phyloP scores from a whole-genome alignment of 306 rosid genomes.

The Abrus precatorius region DNA sequence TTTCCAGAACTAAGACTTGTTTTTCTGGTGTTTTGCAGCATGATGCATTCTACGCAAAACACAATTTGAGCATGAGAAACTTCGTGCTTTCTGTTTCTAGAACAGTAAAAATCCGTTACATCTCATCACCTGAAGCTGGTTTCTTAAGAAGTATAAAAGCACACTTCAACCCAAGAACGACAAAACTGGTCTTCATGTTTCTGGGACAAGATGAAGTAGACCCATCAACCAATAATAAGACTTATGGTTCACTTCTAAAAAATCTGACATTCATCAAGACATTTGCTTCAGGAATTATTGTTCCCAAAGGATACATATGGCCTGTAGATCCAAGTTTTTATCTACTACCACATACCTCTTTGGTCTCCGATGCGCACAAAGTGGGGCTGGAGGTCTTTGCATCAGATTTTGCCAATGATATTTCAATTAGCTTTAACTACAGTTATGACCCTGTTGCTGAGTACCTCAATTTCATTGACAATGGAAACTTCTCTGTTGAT shows the following conservation, averaged over 20 bases:
- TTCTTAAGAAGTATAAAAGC: conserved; percentile 66
- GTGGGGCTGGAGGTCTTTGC: conserved; percentile 73
- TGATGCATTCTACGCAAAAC: conserved; percentile 68
- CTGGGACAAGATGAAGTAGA: conserved; percentile 55
- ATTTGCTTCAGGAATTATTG: conserved; percentile 87
- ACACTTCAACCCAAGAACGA: conserved; percentile 55
- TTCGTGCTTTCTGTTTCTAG: conserved; percentile 61
- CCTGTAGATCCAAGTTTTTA: conserved; percentile 59
- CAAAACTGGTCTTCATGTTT: conserved; percentile 76
- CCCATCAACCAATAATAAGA: conserved; percentile 73
- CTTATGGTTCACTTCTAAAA: conserved; percentile 63
- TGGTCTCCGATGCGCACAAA: conserved; percentile 83
- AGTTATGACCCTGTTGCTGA: conserved; percentile 86
- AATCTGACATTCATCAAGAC: conserved; percentile 76
- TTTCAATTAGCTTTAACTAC: conserved; percentile 63
- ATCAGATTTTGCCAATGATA: conserved; percentile 69
- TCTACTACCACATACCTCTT: conserved; percentile 65
- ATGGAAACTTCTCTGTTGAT: conserved; percentile 77
- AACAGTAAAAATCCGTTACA: conserved; percentile 56
- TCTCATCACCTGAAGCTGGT: conserved; percentile 87
- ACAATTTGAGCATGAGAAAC: conserved; percentile 74
- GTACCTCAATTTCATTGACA: conserved; percentile 73
- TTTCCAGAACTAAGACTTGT: conserved; percentile 27
- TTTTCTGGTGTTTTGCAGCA: conserved; percentile 64
- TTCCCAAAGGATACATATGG: conserved; percentile 82